phyloP scores from a whole-genome alignment of 352 stramenopile genomes.

The Peronospora belbahrii region DNA sequence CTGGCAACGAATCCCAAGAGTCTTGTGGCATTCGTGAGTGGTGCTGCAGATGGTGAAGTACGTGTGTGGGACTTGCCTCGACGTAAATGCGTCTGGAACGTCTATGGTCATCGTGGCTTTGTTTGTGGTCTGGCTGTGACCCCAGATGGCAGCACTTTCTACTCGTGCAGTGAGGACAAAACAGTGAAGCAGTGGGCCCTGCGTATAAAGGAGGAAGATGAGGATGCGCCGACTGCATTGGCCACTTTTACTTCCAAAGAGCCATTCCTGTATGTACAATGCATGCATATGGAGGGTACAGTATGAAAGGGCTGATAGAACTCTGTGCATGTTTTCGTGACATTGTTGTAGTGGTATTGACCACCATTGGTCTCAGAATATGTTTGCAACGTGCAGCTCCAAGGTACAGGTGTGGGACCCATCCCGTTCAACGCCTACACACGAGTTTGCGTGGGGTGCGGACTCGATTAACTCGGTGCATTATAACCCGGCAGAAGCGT shows the following conservation, averaged over 20 bases:
- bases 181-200: slow-evolving; percentile 90
- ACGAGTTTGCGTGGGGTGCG: slow-evolving; percentile 89
- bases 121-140: slow-evolving; percentile 88
- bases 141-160: slow-evolving; percentile 81
- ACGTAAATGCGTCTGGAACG: slow-evolving; percentile 90
- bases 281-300: background rate
- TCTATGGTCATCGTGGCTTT: slow-evolving; percentile 90
- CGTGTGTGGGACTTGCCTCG: slow-evolving; percentile 96
- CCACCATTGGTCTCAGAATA: slow-evolving; percentile 92
- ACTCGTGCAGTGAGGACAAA: slow-evolving; percentile 93
- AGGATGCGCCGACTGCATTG: slow-evolving; percentile 61
- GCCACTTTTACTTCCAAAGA: slow-evolving; percentile 81
- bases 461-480: slow-evolving; percentile 93
- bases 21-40: slow-evolving; percentile 83
- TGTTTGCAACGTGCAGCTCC: slow-evolving; percentile 89
- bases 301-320: background rate
- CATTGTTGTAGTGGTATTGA: slow-evolving; percentile 88
- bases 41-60: slow-evolving; percentile 90
- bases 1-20: slow-evolving; percentile 88
- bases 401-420: slow-evolving; percentile 96
- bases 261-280: slow-evolving; percentile 56
- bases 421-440: slow-evolving; percentile 87
- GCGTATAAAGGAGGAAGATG: slow-evolving; percentile 58
- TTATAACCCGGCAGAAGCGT: slow-evolving; percentile 95
- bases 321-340: slow-evolving; percentile 2